Evolutionary conservation across 768 basidiomycete genomes (phyloP).

Genomic region (Xerocomus spinulosus): DNA sequence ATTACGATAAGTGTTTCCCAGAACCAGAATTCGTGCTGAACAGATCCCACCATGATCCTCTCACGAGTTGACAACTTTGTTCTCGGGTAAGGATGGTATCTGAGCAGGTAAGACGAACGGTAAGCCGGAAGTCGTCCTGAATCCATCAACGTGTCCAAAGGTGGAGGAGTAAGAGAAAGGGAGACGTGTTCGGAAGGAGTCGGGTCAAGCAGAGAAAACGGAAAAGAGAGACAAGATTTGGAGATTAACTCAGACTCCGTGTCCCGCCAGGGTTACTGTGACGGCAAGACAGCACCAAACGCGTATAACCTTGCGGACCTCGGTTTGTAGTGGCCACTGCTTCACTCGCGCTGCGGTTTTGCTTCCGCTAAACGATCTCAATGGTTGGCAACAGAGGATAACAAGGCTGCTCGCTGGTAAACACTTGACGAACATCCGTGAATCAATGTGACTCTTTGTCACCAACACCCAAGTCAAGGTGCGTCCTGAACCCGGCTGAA

Average conservation of each 20-base stretch:
- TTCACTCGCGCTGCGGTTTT: slow-evolving; percentile 8
- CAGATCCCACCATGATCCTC: slow-evolving; percentile 21
- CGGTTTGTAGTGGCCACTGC: slow-evolving; percentile 12
- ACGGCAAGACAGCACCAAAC: slow-evolving; percentile 28
- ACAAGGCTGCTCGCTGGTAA: background rate
- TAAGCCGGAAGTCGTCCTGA: slow-evolving; percentile 17
- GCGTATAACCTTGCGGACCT: slow-evolving; percentile 16
- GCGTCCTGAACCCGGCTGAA: background rate
- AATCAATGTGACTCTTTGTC: slow-evolving; percentile 5
- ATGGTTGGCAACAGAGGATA: background rate
- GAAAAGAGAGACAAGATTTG: slow-evolving; percentile 13
- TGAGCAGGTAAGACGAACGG: slow-evolving; percentile 26
- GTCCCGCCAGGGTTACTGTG: slow-evolving; percentile 25
- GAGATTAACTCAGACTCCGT: slow-evolving; percentile 16
- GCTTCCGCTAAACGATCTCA: slow-evolving; percentile 12
- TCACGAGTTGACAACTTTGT: slow-evolving; percentile 19
- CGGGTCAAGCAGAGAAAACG: background rate
- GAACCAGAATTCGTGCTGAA: slow-evolving; percentile 1
- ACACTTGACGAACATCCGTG: background rate
- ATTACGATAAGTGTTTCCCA: slow-evolving; percentile 9
- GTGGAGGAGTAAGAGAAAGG: background rate
- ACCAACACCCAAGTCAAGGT: background rate
- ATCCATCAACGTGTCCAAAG: slow-evolving; percentile 15
- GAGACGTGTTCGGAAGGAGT: background rate
- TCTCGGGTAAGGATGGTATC: slow-evolving; percentile 32